A percentile compares a stretch with the other conserved stretches of the same genome.
These are phyloP conservation scores for Lyophyllum semitale DNA, from an alignment of 768 basidiomycete species.

Conservation along the genomic window DNA sequence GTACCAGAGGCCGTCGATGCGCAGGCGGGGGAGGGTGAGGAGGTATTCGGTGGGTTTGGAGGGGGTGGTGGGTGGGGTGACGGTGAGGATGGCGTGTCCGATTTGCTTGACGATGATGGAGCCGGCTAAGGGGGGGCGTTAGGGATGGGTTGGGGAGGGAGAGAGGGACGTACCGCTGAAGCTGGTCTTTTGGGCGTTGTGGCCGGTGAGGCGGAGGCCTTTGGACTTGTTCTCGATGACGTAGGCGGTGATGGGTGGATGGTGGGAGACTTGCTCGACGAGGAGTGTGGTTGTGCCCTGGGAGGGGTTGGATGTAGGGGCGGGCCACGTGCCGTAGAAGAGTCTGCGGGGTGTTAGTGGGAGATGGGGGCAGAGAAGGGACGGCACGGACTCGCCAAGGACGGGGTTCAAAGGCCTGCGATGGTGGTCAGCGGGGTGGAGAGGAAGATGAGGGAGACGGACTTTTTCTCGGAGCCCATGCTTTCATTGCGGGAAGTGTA, in stretches of 20 bases:
- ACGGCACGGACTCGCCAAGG: slow-evolving; percentile 75
- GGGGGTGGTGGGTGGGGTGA: slow-evolving; percentile 56
- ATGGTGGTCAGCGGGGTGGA: neutral
- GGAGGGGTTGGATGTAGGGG: slow-evolving; percentile 38
- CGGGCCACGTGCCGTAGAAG: slow-evolving; percentile 91
- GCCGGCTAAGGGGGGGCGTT: slow-evolving; percentile 41
- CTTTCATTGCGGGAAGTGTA: slow-evolving; percentile 94
- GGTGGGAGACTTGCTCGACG: slow-evolving; percentile 97
- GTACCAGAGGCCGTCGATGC: slow-evolving; percentile 93
- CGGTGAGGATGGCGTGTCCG: slow-evolving; percentile 85
- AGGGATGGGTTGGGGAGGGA: neutral
- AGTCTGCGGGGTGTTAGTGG: slow-evolving; percentile 36
- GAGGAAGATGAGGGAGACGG: slow-evolving; percentile 22
- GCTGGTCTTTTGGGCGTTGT: slow-evolving; percentile 93
- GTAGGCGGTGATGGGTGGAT: slow-evolving; percentile 88
- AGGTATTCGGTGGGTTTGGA: slow-evolving; percentile 64
- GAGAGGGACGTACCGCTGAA: slow-evolving; percentile 64
- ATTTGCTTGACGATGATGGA: slow-evolving; percentile 91
- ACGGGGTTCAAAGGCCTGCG: slow-evolving; percentile 91
- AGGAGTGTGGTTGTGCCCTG: slow-evolving; percentile 82
- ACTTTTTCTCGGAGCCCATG: slow-evolving; percentile 99
- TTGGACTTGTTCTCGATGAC: slow-evolving; percentile 81
- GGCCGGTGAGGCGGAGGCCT: slow-evolving; percentile 77
- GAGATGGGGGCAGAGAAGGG: neutral
- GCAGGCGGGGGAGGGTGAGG: slow-evolving; percentile 88